phyloP scores from a whole-genome alignment of 192 early-diverging fungal genomes.

The Phycomyces blakesleeanus region DNA sequence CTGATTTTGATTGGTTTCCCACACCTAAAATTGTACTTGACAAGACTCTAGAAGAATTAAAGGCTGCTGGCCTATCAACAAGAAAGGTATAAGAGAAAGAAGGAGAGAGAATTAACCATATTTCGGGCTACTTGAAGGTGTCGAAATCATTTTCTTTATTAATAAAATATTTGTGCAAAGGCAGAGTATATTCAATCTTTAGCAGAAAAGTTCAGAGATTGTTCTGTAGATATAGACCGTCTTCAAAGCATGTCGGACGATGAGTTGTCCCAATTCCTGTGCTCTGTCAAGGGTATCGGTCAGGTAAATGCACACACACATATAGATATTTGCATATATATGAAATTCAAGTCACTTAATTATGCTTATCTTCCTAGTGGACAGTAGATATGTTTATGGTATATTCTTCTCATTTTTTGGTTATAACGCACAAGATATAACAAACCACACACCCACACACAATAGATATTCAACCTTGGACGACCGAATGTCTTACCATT shows the following conservation, averaged over 20 bases:
- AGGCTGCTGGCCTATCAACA: conserved; percentile 38
- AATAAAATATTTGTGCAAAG: too few species aligned
- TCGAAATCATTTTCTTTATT: too few species aligned
- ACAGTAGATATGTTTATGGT: conserved; percentile 61
- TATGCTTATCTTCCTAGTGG: conserved; percentile 36
- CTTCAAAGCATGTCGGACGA: conserved; percentile 53
- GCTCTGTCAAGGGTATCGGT: conserved; percentile 64
- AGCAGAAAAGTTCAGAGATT: conserved; percentile 54
- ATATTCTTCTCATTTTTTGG: neutral
- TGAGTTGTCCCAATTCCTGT: conserved; percentile 48
- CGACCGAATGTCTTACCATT: conserved; percentile 68
- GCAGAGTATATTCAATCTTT: conserved; percentile 64
- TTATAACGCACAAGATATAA: neutral
- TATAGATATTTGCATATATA: neutral
- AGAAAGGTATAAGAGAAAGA: conserved; percentile 39
- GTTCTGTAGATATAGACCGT: conserved; percentile 40
- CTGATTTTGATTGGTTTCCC: conserved; percentile 41
- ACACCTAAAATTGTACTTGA: conserved; percentile 44
- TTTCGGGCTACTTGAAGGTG: too few species aligned
- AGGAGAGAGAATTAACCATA: too few species aligned
- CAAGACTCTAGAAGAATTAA: conserved; percentile 24
- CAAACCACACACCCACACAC: too few species aligned
- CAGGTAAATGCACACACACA: conserved; percentile 20
- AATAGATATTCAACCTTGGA: conserved; percentile 60
- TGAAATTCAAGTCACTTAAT: too few species aligned